Evolutionary conservation across 371 early-diverging fungal genomes (phyloP).

Genomic region (Neoconidiobolus thromboides): DNA sequence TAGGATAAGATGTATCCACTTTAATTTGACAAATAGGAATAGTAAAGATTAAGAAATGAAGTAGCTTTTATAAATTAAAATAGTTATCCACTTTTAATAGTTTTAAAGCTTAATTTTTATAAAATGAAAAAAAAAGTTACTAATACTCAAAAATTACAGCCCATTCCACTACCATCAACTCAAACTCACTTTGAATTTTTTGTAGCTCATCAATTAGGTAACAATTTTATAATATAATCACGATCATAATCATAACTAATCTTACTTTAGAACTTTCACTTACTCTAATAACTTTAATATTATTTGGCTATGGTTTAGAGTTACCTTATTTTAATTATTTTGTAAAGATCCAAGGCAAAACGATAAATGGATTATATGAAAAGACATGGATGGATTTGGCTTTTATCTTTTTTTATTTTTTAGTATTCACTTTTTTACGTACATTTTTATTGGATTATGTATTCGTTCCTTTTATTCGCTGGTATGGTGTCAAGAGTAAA

Average conservation of each 20-base stretch:
- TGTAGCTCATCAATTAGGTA: neutral
- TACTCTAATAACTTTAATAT: neutral
- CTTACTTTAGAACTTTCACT: neutral
- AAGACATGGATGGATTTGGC: slow-evolving; percentile 25
- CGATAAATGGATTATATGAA: slow-evolving; percentile 13
- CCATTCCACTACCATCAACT: no score
- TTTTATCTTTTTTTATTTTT: slow-evolving; percentile 39
- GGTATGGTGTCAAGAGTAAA: slow-evolving; percentile 22
- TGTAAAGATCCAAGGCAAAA: neutral
- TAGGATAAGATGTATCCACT: no score
- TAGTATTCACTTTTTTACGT: slow-evolving; percentile 47
- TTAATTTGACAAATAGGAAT: no score
- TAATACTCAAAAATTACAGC: no score
- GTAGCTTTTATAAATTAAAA: no score
- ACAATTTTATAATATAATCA: neutral
- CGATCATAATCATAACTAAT: neutral
- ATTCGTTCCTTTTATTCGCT: slow-evolving; percentile 31
- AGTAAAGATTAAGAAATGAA: no score
- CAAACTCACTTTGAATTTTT: neutral
- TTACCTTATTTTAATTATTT: neutral
- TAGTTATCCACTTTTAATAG: no score
- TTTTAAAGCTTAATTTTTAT: no score
- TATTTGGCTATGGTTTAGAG: neutral
- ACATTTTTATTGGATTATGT: slow-evolving; percentile 32
- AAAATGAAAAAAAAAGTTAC: no score